Evolutionary conservation across 1,139 yeast genomes (phyloP).

Genomic region (Yamadazyma mexicana): DNA sequence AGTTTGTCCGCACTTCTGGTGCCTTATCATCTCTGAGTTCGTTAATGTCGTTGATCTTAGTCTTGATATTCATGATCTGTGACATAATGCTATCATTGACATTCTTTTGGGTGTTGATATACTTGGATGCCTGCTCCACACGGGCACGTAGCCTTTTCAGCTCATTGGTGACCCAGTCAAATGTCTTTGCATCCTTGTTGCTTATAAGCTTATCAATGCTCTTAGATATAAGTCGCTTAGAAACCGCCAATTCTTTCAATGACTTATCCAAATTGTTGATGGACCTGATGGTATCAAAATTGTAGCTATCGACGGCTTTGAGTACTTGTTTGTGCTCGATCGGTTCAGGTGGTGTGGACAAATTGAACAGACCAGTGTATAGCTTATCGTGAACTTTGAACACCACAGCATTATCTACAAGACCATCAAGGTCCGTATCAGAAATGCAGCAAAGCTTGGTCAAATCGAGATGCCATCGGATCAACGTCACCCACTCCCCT

Average conservation of each 20-base stretch:
- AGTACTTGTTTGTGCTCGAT: conserved; percentile 2
- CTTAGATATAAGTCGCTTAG: conserved; percentile 19
- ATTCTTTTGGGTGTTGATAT: conserved; percentile 22
- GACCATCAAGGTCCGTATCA: conserved; percentile 14
- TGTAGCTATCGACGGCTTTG: conserved; percentile 16
- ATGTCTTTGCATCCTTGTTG: conserved; percentile 12
- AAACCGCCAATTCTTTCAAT: conserved; percentile 27
- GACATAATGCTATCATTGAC: conserved; percentile 28
- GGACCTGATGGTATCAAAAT: conserved; percentile 37
- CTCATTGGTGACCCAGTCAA: conserved; percentile 15
- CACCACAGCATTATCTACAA: conserved; percentile 25
- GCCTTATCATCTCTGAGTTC: conserved; percentile 20
- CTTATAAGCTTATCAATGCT: conserved; percentile 19
- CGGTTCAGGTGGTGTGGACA: background rate
- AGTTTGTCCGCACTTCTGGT: conserved; percentile 18
- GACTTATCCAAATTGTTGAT: conserved; percentile 31
- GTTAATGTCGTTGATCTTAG: conserved; percentile 23
- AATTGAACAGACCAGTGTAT: conserved; percentile 20
- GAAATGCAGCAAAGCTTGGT: background rate
- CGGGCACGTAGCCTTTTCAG: conserved; percentile 12
- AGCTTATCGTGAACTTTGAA: conserved; percentile 23
- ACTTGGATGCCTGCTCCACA: conserved; percentile 17
- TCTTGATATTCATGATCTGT: conserved; percentile 25
- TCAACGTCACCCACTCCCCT: conserved; percentile 24
- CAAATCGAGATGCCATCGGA: conserved; percentile 15